Evolutionary conservation across 139 green algal genomes (phyloP).

Genomic region (Tetratostichococcus sp.): DNA sequence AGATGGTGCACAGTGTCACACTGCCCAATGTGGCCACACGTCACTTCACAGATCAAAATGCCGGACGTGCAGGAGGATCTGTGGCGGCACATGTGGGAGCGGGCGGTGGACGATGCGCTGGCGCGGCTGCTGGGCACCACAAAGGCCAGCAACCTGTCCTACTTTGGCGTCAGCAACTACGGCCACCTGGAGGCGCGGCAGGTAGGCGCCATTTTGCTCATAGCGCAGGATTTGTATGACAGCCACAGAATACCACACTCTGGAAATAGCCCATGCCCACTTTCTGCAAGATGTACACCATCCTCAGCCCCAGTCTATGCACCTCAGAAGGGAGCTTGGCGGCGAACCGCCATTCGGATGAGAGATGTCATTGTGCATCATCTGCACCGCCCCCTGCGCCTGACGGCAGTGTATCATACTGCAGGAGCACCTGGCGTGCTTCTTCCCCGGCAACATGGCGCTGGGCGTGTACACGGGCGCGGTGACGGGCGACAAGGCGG

Average conservation of each 20-base stretch:
- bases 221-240: no score
- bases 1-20: no score
- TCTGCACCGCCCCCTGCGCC: no score
- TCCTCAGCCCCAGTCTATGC: no score
- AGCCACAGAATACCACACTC: no score
- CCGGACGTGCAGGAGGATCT: slow-evolving; percentile 24
- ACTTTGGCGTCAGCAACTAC: background rate
- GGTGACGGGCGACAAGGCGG: slow-evolving; percentile 33
- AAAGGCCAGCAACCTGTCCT: background rate
- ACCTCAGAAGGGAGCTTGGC: no score
- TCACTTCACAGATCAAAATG: no score
- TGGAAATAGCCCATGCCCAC: no score
- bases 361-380: no score
- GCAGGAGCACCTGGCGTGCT: slow-evolving; percentile 77
- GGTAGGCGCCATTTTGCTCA: background rate
- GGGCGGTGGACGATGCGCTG: slow-evolving; percentile 33
- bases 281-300: no score
- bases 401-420: background rate
- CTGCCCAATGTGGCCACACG: no score
- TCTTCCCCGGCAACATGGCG: slow-evolving; percentile 63
- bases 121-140: slow-evolving; percentile 1
- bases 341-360: no score
- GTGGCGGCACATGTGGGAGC: slow-evolving; percentile 31
- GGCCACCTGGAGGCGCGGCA: background rate
- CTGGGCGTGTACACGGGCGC: slow-evolving; percentile 45